Conservation (phyloP, 371 early-diverging fungal species). For the Mucor ambiguus region DNA sequence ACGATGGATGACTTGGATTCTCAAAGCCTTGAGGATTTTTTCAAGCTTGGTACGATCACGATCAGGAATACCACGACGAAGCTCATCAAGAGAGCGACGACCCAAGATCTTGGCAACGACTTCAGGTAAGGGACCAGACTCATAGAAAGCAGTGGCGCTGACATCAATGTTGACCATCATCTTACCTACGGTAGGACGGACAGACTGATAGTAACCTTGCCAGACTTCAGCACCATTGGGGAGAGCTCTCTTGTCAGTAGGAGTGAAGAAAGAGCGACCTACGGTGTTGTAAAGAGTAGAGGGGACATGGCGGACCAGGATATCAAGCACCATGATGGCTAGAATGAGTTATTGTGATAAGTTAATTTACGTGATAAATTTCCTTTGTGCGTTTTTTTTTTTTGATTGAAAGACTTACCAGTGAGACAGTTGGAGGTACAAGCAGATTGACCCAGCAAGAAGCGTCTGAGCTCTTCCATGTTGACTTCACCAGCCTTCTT, state of each 20-base stretch:
- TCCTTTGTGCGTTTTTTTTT: not conserved
- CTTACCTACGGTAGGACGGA: constrained; percentile 73
- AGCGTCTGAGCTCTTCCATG: constrained; percentile 58
- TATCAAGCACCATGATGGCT: constrained; percentile 84
- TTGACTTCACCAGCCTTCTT: constrained; percentile 63
- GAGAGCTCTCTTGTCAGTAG: constrained; percentile 59
- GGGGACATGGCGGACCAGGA: constrained; percentile 81
- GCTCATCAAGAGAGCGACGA: constrained; percentile 61
- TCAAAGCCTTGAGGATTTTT: constrained; percentile 71
- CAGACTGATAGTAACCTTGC: constrained; percentile 92
- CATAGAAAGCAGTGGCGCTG: constrained; percentile 86
- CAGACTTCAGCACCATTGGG: constrained; percentile 89
- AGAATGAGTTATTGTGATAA: not conserved
- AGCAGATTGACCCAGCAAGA: constrained; percentile 44
- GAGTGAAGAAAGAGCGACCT: constrained; percentile 90
- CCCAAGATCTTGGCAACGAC: constrained; percentile 70
- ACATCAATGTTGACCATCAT: constrained; percentile 90
- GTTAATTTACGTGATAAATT: not conserved
- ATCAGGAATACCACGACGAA: constrained; percentile 65
- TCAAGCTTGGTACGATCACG: constrained; percentile 70
- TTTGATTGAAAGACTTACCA: constrained; percentile 27
- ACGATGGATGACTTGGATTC: constrained; percentile 78
- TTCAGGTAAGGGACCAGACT: constrained; percentile 69
- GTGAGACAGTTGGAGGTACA: constrained; percentile 51
- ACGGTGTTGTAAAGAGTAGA: constrained; percentile 74